Conservation (phyloP, 176 grass and related monocot genomes). For the Cocos nucifera region DNA sequence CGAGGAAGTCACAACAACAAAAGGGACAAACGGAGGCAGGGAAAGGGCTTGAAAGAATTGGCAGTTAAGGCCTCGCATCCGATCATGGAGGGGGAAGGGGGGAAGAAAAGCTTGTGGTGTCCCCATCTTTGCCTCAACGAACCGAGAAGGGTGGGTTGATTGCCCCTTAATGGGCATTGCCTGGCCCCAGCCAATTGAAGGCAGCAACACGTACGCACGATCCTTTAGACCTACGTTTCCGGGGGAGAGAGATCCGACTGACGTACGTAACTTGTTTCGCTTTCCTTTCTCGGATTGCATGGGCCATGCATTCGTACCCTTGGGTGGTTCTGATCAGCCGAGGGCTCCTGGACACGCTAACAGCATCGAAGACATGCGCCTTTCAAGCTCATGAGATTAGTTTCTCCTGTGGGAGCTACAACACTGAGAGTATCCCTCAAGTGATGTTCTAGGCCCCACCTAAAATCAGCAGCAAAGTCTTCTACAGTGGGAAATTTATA, state of each 20-base stretch:
- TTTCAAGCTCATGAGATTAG: background rate
- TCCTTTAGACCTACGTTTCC: slow-evolving; percentile 27
- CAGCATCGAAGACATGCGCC: background rate
- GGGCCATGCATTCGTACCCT: slow-evolving; percentile 24
- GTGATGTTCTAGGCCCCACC: too few relatives aligned
- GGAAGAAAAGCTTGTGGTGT: background rate
- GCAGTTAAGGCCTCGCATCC: too few relatives aligned
- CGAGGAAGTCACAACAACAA: slow-evolving; percentile 5
- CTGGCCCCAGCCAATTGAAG: slow-evolving; percentile 1
- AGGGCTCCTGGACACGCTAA: slow-evolving; percentile 20
- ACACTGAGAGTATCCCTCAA: too few relatives aligned
- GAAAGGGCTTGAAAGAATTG: background rate
- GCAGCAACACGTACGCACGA: slow-evolving; percentile 13
- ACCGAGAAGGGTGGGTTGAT: background rate
- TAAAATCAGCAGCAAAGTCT: too few relatives aligned
- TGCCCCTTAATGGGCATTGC: background rate
- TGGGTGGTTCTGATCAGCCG: background rate
- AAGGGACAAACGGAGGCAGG: background rate
- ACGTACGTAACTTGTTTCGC: slow-evolving; percentile 11
- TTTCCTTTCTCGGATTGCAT: slow-evolving; percentile 28
- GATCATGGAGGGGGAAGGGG: background rate
- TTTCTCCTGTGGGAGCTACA: background rate
- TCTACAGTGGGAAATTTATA: too few relatives aligned
- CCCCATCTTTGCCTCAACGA: background rate
- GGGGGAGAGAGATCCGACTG: background rate